Evolutionary conservation across 2,329 filamentous ascomycete species (phyloP).

Genomic region (Paramyrothecium sp.): DNA sequence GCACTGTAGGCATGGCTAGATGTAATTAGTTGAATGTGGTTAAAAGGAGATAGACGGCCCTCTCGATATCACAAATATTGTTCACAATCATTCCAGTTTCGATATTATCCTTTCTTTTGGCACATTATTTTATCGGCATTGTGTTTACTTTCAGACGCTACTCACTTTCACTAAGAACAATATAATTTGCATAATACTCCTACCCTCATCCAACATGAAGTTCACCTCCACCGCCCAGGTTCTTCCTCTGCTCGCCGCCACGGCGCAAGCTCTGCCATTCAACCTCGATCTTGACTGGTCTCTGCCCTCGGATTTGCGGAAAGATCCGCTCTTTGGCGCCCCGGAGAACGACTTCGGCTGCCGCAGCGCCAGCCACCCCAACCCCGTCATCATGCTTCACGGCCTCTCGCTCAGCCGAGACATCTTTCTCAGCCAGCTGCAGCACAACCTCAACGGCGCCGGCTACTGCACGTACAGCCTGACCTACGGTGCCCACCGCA

Average conservation of each 20-base stretch:
- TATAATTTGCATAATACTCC: too few relatives aligned
- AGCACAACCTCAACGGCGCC: constrained; percentile 9
- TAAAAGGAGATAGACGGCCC: too few relatives aligned
- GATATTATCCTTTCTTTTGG: too few relatives aligned
- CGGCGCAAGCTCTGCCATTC: neutral
- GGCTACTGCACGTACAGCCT: constrained; percentile 17
- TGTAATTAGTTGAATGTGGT: too few relatives aligned
- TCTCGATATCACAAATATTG: too few relatives aligned
- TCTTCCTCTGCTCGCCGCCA: neutral
- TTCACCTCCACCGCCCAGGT: neutral
- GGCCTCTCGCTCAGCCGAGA: constrained; percentile 14
- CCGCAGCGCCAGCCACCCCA: constrained; percentile 9
- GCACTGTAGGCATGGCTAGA: too few relatives aligned
- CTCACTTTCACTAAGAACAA: too few relatives aligned
- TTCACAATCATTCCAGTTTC: too few relatives aligned
- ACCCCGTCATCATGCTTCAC: constrained; percentile 18
- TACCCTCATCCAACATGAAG: neutral
- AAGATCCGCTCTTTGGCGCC: neutral
- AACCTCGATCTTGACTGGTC: neutral
- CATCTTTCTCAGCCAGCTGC: constrained; percentile 14
- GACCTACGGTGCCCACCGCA: constrained; percentile 14
- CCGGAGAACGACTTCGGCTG: constrained; percentile 14
- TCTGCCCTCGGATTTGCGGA: neutral
- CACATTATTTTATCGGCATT: too few relatives aligned
- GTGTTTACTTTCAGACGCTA: too few relatives aligned